phyloP scores from a whole-genome alignment of 108 stramenopile species.

The Mayamaea pseudoterrestris region DNA sequence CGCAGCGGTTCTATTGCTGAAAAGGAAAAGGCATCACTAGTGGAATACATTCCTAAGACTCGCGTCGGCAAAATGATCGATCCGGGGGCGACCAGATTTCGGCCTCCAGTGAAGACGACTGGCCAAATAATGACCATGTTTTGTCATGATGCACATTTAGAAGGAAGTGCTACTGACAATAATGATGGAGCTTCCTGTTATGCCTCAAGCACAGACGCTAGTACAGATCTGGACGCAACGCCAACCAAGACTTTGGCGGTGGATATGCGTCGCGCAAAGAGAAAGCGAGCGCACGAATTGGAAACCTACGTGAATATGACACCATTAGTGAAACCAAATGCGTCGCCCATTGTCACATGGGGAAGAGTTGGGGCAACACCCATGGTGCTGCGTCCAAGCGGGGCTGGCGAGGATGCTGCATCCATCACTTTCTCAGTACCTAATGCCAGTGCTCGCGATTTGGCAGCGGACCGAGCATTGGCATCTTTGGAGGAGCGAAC shows the following conservation, averaged over 20 bases:
- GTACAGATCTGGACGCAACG: slow-evolving; percentile 63
- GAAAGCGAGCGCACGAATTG: slow-evolving; percentile 15
- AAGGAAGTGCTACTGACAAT: no score
- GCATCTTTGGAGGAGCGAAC: background rate
- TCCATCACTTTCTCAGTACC: no score
- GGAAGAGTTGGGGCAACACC: slow-evolving; percentile 53
- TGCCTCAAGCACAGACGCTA: slow-evolving; percentile 27
- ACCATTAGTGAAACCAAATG: slow-evolving; percentile 49
- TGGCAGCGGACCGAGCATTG: no score
- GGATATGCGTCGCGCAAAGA: slow-evolving; percentile 23
- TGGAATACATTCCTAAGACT: slow-evolving; percentile 55
- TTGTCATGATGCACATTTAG: no score
- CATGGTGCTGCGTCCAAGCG: slow-evolving; percentile 16
- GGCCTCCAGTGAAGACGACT: slow-evolving; percentile 7
- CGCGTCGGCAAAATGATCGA: slow-evolving; percentile 39
- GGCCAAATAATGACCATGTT: background rate
- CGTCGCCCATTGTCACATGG: slow-evolving; percentile 63
- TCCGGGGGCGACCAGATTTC: slow-evolving; percentile 54
- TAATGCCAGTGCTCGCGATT: no score
- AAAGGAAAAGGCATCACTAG: slow-evolving; percentile 20
- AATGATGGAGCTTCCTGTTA: slow-evolving; percentile 8
- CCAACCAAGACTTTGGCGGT: slow-evolving; percentile 16
- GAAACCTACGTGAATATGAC: slow-evolving; percentile 63
- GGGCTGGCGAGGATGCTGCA: background rate
- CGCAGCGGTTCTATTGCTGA: background rate